Conservation (phyloP, 495 filamentous ascomycete species). For the Xanthoparmelia taractica region DNA sequence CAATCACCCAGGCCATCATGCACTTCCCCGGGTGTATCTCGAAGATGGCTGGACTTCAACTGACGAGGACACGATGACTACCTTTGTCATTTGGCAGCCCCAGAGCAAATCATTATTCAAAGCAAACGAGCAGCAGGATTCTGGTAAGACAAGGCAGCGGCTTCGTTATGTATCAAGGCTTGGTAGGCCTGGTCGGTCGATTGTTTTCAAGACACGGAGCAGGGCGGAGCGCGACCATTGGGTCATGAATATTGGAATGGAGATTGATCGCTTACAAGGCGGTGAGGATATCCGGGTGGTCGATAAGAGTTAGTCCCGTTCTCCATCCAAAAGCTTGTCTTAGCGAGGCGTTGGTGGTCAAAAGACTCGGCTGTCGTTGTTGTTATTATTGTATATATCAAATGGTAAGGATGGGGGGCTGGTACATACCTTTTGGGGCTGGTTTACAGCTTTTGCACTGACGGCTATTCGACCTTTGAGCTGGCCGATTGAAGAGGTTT, state of each 20-base stretch:
- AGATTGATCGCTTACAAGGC: slow-evolving; percentile 61
- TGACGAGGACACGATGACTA: slow-evolving; percentile 64
- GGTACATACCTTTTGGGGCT: background rate
- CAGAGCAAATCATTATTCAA: slow-evolving; percentile 53
- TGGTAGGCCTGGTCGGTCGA: slow-evolving; percentile 55
- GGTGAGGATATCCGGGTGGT: slow-evolving; percentile 56
- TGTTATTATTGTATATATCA: background rate
- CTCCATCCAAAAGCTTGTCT: background rate
- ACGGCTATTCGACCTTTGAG: background rate
- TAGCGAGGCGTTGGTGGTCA: slow-evolving; percentile 29
- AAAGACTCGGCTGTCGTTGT: background rate
- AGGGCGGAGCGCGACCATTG: slow-evolving; percentile 67
- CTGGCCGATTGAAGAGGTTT: background rate
- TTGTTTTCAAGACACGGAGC: slow-evolving; percentile 65
- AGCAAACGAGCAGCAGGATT: slow-evolving; percentile 38
- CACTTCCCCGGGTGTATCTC: slow-evolving; percentile 57
- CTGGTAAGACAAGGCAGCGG: slow-evolving; percentile 37
- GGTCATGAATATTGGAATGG: slow-evolving; percentile 64
- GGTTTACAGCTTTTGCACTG: background rate
- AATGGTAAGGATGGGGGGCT: background rate
- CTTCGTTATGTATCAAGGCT: slow-evolving; percentile 48
- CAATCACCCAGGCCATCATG: slow-evolving; percentile 56
- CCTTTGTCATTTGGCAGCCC: slow-evolving; percentile 68
- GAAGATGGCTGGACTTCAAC: slow-evolving; percentile 58
- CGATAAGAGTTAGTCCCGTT: slow-evolving; percentile 18